Evolutionary conservation across 768 basidiomycete genomes (phyloP).

Genomic region (Epithele typhae): DNA sequence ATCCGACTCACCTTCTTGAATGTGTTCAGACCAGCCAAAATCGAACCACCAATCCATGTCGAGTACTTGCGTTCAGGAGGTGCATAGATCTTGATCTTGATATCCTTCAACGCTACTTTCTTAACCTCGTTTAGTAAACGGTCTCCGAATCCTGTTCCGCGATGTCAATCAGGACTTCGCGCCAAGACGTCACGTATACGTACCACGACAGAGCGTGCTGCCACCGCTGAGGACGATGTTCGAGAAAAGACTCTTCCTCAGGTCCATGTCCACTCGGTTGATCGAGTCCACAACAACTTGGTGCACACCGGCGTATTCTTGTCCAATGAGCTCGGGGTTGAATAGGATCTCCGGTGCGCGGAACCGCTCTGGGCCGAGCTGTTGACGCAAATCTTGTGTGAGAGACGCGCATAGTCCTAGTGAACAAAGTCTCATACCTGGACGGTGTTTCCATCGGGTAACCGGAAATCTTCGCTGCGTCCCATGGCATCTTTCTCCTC

Average conservation of each 20-base stretch:
- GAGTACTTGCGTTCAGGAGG: slow-evolving; percentile 99
- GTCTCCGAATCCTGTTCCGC: slow-evolving; percentile 96
- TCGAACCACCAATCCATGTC: slow-evolving; percentile 96
- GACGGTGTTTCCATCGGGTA: slow-evolving; percentile 94
- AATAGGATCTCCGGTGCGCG: slow-evolving; percentile 97
- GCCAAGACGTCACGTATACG: too few relatives aligned
- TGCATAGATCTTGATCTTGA: slow-evolving; percentile 98
- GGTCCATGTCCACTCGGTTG: slow-evolving; percentile 91
- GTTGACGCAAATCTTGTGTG: neutral
- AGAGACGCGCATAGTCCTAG: too few relatives aligned
- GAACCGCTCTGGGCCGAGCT: slow-evolving; percentile 95
- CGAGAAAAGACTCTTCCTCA: slow-evolving; percentile 91
- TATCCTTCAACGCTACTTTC: slow-evolving; percentile 90
- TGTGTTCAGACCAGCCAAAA: slow-evolving; percentile 90
- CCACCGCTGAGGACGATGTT: slow-evolving; percentile 97
- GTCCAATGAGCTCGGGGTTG: slow-evolving; percentile 94
- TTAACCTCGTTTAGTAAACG: slow-evolving; percentile 95
- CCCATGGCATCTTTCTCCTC: slow-evolving; percentile 89
- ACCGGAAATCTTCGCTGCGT: slow-evolving; percentile 79
- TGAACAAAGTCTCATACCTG: slow-evolving; percentile 49
- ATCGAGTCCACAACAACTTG: slow-evolving; percentile 99
- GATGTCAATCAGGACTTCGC: too few relatives aligned
- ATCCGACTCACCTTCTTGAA: slow-evolving; percentile 81
- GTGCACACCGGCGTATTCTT: slow-evolving; percentile 95
- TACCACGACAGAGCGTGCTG: slow-evolving; percentile 92